Base-by-base conservation (phyloP, 1,284 basidiomycete genomes). In the Boletus sp. region DNA sequence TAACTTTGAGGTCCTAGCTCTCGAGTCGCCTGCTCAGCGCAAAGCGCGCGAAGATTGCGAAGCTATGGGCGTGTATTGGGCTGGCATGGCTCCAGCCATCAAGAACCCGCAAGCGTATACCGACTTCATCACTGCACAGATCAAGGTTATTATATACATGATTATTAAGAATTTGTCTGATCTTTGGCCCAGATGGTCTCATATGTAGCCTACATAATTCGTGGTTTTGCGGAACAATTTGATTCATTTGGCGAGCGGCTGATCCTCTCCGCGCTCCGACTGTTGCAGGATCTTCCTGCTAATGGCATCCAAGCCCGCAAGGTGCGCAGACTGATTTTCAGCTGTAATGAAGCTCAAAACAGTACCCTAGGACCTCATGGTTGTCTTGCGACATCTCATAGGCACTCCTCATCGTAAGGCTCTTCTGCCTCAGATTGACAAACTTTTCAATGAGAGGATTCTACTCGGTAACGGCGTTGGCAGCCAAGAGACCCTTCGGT, bases 231-330 rank as follows among this genome's bases (percentile, higher is more conserved):
- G 26, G 87, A 91, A 26, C 81, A 86, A 46, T 80, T 86, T 53
- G 84, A 90, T 38, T 76, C 81, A 9, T 91, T 93, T 57, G 84
- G 88, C 5, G 88, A 95, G 58, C 81, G 81, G 5, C 78, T 99
- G 32, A 87, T 95, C 16, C 75, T 89, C 41, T 81, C 86, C 34
- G 85, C 89, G 41, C 74, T 99, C 22, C 82, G 96, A 13, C 74
- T 99, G 17, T 76, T 99, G 44, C 90, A 97, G 63, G 95, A 99
- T 66, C 94, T 94, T 59, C 95, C 96, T 17, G 78, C 88, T 0
- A 91, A 90, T 61, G 86, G 87, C 7, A 85, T 92, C n/a, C 73
- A 81, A 14, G 81, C 88, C 12, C 77, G 92, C 65, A 91, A 89
- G 74, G 90, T 83, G 47, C 30, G 56, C 20, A 40, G 9, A n/a